Percentiles rank a stretch among this genome's conserved stretches.
These are phyloP conservation scores for Zygosaccharomyces bisporus DNA, from an alignment of 805 yeast genomes.

Conservation along the genomic window DNA sequence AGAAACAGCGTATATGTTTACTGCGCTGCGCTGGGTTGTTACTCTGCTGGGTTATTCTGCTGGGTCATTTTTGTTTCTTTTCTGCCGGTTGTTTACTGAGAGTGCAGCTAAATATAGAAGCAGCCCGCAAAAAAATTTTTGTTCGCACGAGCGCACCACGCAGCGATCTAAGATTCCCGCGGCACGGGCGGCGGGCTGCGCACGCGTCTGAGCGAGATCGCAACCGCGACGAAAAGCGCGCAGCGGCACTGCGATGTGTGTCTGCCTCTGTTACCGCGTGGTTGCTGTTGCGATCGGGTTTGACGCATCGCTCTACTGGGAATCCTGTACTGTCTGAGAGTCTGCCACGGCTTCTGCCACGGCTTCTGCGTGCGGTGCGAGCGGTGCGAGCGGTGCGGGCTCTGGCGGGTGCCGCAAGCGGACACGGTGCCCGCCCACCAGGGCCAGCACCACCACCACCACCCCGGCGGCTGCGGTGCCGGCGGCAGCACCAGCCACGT, in stretches of 20 bases:
- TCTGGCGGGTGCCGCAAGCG: background rate
- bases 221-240: constrained; percentile 4
- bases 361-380: constrained; percentile 1
- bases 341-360: background rate
- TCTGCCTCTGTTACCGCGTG: constrained; percentile 8
- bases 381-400: constrained; percentile 1
- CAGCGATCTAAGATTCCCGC: constrained; percentile 5
- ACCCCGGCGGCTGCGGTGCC: too few species aligned
- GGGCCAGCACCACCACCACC: too few species aligned
- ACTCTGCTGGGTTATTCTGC: constrained; percentile 1
- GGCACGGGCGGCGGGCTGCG: background rate
- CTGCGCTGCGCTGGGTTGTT: constrained; percentile 1
- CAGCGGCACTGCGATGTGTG: background rate
- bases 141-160: background rate
- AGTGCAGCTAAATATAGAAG: background rate
- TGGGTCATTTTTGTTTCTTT: too few species aligned
- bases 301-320: background rate
- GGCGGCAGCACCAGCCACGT: too few species aligned
- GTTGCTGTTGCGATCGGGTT: constrained; percentile 2
- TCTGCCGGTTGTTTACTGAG: constrained; percentile 1
- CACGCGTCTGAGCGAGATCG: constrained; percentile 4
- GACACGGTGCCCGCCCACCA: background rate
- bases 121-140: background rate
- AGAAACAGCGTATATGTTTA: background rate
- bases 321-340: background rate